Base-by-base conservation (phyloP, 139 green algal species). In the Chlorella ohadii region DNA sequence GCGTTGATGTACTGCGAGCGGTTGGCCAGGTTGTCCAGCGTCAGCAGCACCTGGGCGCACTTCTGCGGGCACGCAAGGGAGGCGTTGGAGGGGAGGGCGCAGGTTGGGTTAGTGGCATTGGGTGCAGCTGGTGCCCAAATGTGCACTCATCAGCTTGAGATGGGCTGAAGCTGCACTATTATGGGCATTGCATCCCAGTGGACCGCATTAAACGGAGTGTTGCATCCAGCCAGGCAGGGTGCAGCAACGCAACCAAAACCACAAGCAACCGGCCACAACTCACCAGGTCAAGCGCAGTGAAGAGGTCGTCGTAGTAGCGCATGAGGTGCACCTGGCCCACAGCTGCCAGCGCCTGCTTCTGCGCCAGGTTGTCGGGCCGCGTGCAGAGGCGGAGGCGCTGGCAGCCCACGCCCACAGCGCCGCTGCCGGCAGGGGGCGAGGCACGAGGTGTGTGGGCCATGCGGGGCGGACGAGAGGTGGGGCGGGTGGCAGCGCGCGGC, bases 251-350 rank as follows among this genome's bases (percentile, higher is more conserved):
- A n/a, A n/a, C n/a, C n/a, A n/a, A n/a, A n/a, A n/a, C n/a, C n/a
- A n/a, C n/a, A n/a, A n/a, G n/a, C n/a, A n/a, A n/a, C n/a, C n/a
- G n/a, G n/a, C n/a, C n/a, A n/a, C n/a, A n/a, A n/a, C 93, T 84
- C 75, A 97, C 93, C 88, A 98, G 81, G 34, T 92, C 93, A 5
- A 98, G 85, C 0, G 96, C 91, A 2, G 66, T 56, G 76, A 99
- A 92, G 56, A 98, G 94, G 85, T 99, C 94, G 72, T 98, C 92
- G 83, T 98, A 99, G 87, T 94, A 96, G 25, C 93, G 90, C 94
- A 99, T 98, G 15, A 99, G 92, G 81, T 98, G 92, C 56, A 94
- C 87, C 84, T 98, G 95, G 0, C 95, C 95, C 27, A 98, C 89
- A 16, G 95, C 94, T 33, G 95, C 94, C 74, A 96, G 88, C 17